These are phyloP conservation scores for Microcyclospora pomicola DNA, from an alignment of 2,329 filamentous ascomycete genomes.

Conservation along the genomic window DNA sequence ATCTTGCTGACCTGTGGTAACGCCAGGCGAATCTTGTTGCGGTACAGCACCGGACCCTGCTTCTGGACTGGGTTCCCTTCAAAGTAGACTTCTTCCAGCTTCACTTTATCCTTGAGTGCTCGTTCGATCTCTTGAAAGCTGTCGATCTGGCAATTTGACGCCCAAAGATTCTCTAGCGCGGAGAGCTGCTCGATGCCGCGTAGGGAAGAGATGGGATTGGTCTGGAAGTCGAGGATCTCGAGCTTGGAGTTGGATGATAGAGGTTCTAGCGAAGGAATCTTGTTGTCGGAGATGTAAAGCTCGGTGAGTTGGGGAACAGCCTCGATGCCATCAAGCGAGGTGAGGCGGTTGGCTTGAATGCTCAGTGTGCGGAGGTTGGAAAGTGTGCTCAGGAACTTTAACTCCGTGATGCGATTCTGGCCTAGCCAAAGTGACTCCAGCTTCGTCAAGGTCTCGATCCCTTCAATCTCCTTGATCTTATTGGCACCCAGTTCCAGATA, in stretches of 20 bases:
- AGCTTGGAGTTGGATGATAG: constrained; percentile 44
- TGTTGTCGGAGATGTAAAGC: constrained; percentile 90
- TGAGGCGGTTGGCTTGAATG: constrained; percentile 89
- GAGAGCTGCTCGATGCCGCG: constrained; percentile 54
- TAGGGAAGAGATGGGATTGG: constrained; percentile 68
- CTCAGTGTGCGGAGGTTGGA: constrained; percentile 74
- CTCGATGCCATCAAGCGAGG: constrained; percentile 60
- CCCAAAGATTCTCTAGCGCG: constrained; percentile 84
- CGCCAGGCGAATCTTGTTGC: constrained; percentile 83
- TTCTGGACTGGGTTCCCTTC: constrained; percentile 86
- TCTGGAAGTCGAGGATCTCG: constrained; percentile 73
- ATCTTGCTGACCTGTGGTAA: constrained; percentile 84
- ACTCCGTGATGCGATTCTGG: constrained; percentile 88
- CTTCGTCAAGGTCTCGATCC: constrained; percentile 60
- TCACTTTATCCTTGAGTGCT: constrained; percentile 62
- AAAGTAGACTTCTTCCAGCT: constrained; percentile 83
- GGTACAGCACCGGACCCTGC: constrained; percentile 66
- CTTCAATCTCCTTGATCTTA: constrained; percentile 75
- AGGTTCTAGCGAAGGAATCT: constrained; percentile 62
- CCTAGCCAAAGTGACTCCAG: constrained; percentile 88
- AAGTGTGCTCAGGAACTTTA: constrained; percentile 62
- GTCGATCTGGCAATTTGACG: constrained; percentile 68
- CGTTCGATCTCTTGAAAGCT: constrained; percentile 75
- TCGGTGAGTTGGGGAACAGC: constrained; percentile 68
- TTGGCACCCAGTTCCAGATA: constrained; percentile 90